phyloP scores from a whole-genome alignment of 164 flowering plant genomes.

The Platanus orientalis region DNA sequence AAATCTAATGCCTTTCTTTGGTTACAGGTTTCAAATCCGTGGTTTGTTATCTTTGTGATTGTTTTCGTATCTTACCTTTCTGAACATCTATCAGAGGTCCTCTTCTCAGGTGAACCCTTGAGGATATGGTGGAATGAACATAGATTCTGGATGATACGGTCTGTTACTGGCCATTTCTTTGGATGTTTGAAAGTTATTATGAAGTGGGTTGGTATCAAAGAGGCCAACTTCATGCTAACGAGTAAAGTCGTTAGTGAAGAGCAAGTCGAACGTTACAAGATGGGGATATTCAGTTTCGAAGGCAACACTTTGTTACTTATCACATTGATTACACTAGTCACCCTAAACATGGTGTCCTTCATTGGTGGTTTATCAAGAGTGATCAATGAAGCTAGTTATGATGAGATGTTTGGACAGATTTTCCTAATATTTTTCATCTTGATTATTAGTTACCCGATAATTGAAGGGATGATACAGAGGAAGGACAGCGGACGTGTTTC shows the following conservation, averaged over 20 bases:
- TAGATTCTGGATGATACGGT: background rate
- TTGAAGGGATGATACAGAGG: background rate
- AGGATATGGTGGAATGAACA: conserved; percentile 6
- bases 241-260: background rate
- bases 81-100: background rate
- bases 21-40: background rate
- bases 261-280: background rate
- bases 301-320: background rate
- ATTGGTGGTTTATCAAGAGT: background rate
- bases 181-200: background rate
- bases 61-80: background rate
- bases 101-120: background rate
- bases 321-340: background rate
- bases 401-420: conserved; percentile 6
- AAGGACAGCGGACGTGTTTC: background rate
- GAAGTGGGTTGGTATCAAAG: background rate
- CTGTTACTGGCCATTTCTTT: background rate
- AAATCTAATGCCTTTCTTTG: too few species aligned
- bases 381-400: background rate
- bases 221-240: background rate
- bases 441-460: background rate
- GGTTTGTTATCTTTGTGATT: conserved; percentile 2
- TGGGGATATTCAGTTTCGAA: background rate
- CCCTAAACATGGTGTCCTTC: background rate
- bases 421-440: background rate